Evolutionary conservation across 257 asterid species (phyloP).

Genomic region (Solanum clarkiae): DNA sequence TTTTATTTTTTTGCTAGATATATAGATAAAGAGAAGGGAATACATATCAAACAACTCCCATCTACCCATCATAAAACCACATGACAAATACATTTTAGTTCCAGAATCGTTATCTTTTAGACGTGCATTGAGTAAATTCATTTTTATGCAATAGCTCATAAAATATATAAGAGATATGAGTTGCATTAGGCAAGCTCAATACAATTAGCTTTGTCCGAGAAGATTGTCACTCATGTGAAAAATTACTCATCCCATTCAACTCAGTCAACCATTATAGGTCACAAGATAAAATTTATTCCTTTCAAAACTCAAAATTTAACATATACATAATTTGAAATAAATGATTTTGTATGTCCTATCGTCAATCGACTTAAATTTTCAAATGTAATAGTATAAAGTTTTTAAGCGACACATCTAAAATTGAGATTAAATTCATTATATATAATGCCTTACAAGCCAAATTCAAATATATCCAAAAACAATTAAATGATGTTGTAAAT

Average conservation of each 20-base stretch:
- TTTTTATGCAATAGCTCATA: too few species aligned
- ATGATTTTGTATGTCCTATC: not conserved
- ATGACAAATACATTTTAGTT: not conserved
- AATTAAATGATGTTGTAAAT: too few species aligned
- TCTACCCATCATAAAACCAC: not conserved
- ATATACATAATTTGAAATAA: not conserved
- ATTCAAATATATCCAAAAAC: too few species aligned
- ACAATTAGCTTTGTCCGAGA: too few species aligned
- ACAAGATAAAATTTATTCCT: not conserved
- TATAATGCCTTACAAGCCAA: too few species aligned
- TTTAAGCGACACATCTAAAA: not conserved
- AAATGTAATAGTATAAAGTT: not conserved
- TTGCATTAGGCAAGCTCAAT: too few species aligned
- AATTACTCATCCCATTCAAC: too few species aligned
- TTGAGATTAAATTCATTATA: not conserved
- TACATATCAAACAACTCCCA: not conserved
- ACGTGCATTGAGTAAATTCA: too few species aligned
- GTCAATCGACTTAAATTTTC: not conserved
- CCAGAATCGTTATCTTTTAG: too few species aligned
- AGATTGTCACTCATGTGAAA: too few species aligned
- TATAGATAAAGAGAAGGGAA: not conserved
- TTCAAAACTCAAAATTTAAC: not conserved
- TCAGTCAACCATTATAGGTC: too few species aligned
- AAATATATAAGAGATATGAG: too few species aligned
- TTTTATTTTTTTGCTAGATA: not conserved